Evolutionary conservation across 2,329 filamentous ascomycete species (phyloP), one percentile per base, ranked within the genome.

Genomic region (Stagonosporopsis chrysanthemi): DNA sequence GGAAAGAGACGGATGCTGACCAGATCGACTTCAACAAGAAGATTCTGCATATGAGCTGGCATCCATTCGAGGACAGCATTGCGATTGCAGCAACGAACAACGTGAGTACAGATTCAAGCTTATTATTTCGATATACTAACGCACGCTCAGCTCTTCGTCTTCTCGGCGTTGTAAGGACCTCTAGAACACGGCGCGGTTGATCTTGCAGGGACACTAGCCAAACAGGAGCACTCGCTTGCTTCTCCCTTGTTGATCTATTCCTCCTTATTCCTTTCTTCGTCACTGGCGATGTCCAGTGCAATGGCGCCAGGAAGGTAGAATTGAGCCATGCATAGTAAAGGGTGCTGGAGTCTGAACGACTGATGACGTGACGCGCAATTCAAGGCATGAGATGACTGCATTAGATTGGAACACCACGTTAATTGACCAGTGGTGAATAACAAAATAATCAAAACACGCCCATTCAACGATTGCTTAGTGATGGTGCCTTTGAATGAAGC

Each of bases 21-120:
- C 94, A 98, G 81, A 98, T 98, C 78, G 95, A 99, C 79, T 99
- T 98, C 80, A 98, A 98, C 85, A 99, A 98, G 86, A 99, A 99
- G 86, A 99, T 99, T 71, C 78, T 99, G 75, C 95, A 99, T 78
- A 99, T 99, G 95, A 98, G 94, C 81, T 99, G 95, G 95, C 95
- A 99, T 87, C 95, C 95, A 45, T 97, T 96, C 72, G 95, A 99
- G 80, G 94, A 99, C 81, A 98, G 94, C 81, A 99, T 99, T 80
- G 95, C 95, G 56, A 99, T 99, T 82, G 95, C 95, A 68, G 95
- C 95, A 60, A 99, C 95, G 64, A 99, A 99, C 84, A 99, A 99
- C 80, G 95, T 98, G 81, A 90, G 94, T 83, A 0, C 2, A 7
- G 26, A 42, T 33, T 22, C 26, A 36, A 2, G 6, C 14, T 19